These are phyloP conservation scores for Amoebophrya sp. DNA, from an alignment of 169 alveolate genomes.

Conservation along the genomic window DNA sequence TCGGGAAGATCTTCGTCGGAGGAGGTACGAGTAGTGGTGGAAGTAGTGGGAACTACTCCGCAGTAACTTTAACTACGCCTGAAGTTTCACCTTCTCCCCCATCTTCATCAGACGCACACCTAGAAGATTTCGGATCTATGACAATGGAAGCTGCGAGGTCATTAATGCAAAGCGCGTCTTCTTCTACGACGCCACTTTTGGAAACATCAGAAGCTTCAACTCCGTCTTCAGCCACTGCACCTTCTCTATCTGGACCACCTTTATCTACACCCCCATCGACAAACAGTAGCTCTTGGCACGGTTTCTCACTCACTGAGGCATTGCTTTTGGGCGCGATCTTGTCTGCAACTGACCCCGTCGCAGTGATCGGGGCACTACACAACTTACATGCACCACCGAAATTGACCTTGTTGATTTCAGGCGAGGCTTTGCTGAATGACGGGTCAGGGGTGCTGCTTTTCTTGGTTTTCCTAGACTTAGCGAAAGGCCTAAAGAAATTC, in stretches of 20 bases:
- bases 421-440: conserved; percentile 5
- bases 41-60: too few relatives aligned
- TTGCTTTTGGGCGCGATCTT: not conserved
- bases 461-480: not conserved
- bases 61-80: too few relatives aligned
- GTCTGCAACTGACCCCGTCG: conserved; percentile 17
- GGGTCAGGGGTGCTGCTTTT: conserved; percentile 8
- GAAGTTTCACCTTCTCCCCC: too few relatives aligned
- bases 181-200: too few relatives aligned
- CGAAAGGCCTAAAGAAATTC: not conserved
- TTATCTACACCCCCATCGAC: not conserved
- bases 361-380: not conserved
- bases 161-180: too few relatives aligned
- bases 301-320: not conserved
- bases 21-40: not conserved
- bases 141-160: not conserved
- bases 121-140: too few relatives aligned
- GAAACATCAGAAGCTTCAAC: too few relatives aligned
- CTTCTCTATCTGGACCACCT: too few relatives aligned
- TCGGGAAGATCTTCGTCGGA: not conserved
- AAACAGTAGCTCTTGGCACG: not conserved
- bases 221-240: too few relatives aligned
- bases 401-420: not conserved
- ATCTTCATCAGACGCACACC: too few relatives aligned
- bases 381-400: not conserved